Conservation (phyloP, 768 basidiomycete genomes). For the Cantharellus anzutake region DNA sequence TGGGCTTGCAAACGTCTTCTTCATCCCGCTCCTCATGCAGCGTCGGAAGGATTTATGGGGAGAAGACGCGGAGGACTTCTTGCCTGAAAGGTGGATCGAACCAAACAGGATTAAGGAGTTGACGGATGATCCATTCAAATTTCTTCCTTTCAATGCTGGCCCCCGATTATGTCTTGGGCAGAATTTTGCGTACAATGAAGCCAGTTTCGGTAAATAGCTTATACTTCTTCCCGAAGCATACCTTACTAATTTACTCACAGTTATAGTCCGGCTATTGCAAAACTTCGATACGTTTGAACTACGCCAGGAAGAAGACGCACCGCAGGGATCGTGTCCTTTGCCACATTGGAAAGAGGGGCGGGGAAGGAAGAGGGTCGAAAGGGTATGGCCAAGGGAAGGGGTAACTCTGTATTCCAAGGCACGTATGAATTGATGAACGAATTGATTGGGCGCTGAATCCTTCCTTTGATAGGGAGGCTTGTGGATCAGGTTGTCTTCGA, state of each 20-base stretch:
- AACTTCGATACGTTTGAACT: constrained; percentile 4
- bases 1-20: background rate
- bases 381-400: constrained; percentile 2
- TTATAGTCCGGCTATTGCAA: constrained; percentile 6
- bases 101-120: constrained; percentile 1
- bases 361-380: background rate
- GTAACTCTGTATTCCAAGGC: constrained; percentile 9
- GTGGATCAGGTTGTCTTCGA: too few relatives aligned
- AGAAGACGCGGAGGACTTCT: constrained; percentile 16
- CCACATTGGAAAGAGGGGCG: constrained; percentile 3
- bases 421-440: background rate
- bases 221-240: background rate
- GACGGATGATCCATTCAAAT: background rate
- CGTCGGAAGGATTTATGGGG: constrained; percentile 17
- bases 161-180: constrained; percentile 3
- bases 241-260: background rate
- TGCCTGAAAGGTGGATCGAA: constrained; percentile 17
- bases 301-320: constrained; percentile 4
- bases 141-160: background rate
- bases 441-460: background rate
- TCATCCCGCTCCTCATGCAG: constrained; percentile 12
- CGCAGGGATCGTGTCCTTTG: constrained; percentile 1
- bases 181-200: constrained; percentile 9
- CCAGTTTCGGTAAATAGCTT: background rate
- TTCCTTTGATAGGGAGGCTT: too few relatives aligned